These are phyloP conservation scores for Penicillium steckii DNA, from an alignment of 495 filamentous ascomycete genomes.

Conservation along the genomic window DNA sequence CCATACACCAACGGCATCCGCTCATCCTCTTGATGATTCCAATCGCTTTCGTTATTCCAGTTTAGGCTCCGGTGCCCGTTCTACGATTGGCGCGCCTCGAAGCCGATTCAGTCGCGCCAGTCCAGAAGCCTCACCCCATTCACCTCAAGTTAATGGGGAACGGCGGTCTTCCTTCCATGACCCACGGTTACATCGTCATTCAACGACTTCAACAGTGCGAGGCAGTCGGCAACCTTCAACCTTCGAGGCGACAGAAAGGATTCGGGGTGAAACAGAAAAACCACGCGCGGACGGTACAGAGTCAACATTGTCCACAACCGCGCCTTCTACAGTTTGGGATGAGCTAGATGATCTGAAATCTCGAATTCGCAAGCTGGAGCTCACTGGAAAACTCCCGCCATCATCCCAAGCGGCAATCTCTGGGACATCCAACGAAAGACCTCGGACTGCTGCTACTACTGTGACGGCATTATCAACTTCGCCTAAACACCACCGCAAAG, in stretches of 20 bases:
- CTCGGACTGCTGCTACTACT: slow-evolving; percentile 89
- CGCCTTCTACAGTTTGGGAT: slow-evolving; percentile 95
- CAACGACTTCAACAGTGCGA: slow-evolving; percentile 51
- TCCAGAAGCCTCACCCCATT: slow-evolving; percentile 47
- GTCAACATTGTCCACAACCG: slow-evolving; percentile 81
- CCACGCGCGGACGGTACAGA: slow-evolving; percentile 63
- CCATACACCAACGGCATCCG: slow-evolving; percentile 45
- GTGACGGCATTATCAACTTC: slow-evolving; percentile 88
- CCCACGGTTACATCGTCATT: slow-evolving; percentile 50
- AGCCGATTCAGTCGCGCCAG: slow-evolving; percentile 37
- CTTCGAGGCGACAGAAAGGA: slow-evolving; percentile 46
- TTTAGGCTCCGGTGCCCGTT: slow-evolving; percentile 40
- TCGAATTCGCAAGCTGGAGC: slow-evolving; percentile 85
- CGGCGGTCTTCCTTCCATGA: slow-evolving; percentile 48
- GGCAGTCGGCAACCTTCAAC: slow-evolving; percentile 48
- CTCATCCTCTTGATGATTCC: slow-evolving; percentile 50
- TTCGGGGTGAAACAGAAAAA: slow-evolving; percentile 47
- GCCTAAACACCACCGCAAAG: slow-evolving; percentile 63
- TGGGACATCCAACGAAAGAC: slow-evolving; percentile 72
- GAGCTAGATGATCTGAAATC: slow-evolving; percentile 96
- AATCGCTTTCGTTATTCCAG: slow-evolving; percentile 40
- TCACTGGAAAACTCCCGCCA: slow-evolving; percentile 81
- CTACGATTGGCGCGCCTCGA: slow-evolving; percentile 41
- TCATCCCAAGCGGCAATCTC: slow-evolving; percentile 79
- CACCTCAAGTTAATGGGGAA: slow-evolving; percentile 38